phyloP scores from a whole-genome alignment of 2,329 filamentous ascomycete species.

The Tympanopsis confertula region DNA sequence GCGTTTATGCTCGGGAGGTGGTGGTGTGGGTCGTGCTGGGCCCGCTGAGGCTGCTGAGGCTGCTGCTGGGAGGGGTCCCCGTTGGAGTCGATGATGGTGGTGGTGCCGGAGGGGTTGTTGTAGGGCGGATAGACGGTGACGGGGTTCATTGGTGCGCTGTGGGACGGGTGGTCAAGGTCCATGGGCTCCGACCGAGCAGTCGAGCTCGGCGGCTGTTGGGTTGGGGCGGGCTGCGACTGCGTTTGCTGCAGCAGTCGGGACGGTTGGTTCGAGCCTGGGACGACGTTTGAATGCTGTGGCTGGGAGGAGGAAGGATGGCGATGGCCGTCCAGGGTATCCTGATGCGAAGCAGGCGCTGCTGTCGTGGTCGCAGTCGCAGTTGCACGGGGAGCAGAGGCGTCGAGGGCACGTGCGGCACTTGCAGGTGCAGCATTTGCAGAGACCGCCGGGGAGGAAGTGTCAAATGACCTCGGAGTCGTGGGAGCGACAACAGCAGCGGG shows the following conservation, averaged over 20 bases:
- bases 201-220: background rate
- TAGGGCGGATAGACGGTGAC: slow-evolving; percentile 14
- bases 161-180: slow-evolving; percentile 9
- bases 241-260: background rate
- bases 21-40: slow-evolving; percentile 33
- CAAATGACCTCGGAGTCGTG: too few species aligned
- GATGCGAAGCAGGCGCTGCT: background rate
- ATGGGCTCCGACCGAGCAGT: background rate
- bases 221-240: background rate
- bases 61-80: slow-evolving; percentile 14
- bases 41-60: slow-evolving; percentile 16
- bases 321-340: background rate
- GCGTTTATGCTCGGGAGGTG: slow-evolving; percentile 65
- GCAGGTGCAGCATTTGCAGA: background rate
- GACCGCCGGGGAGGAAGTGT: background rate
- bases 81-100: slow-evolving; percentile 6
- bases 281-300: too few species aligned
- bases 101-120: slow-evolving; percentile 10
- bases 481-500: background rate
- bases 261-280: background rate
- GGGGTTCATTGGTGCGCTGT: slow-evolving; percentile 17
- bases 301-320: background rate
- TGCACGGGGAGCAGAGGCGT: background rate
- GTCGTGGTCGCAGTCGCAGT: background rate
- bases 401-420: background rate